Conservation (phyloP, 345 rosid genomes). For the Rhizophora apiculata region DNA sequence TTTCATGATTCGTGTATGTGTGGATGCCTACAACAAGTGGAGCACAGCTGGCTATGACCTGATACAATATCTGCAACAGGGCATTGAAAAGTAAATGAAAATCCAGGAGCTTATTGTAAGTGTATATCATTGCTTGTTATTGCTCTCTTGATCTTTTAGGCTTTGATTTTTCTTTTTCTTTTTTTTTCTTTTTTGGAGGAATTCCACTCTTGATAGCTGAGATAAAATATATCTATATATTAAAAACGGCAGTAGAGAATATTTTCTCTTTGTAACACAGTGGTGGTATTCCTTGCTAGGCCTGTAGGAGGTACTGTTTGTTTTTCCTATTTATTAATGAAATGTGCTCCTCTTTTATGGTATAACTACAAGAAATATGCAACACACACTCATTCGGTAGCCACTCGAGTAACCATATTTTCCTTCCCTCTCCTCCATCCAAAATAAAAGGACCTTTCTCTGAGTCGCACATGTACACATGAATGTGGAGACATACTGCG, state of each 20-base stretch:
- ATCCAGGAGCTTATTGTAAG: background rate
- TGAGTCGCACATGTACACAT: no score
- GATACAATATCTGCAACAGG: conserved; percentile 94
- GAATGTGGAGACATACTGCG: no score
- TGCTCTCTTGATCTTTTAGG: background rate
- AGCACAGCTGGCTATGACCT: conserved; percentile 91
- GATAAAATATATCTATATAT: background rate
- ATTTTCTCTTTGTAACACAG: conserved; percentile 12
- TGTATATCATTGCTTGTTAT: conserved; percentile 37
- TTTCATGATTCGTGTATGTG: conserved; percentile 80
- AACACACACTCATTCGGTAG: background rate
- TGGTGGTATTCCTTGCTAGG: conserved; percentile 24
- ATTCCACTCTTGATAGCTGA: conserved; percentile 15
- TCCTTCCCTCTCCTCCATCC: no score
- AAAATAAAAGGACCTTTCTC: no score
- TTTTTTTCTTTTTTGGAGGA: conserved; percentile 26
- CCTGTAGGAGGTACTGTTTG: conserved; percentile 20
- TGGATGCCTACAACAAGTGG: conserved; percentile 97
- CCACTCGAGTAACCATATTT: no score
- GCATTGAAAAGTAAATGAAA: conserved; percentile 70
- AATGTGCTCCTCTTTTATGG: background rate
- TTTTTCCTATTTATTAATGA: conserved; percentile 3
- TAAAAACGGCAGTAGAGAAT: conserved; percentile 11
- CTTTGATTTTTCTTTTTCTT: background rate
- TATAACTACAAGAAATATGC: background rate